phyloP scores from a whole-genome alignment of 2,329 filamentous ascomycete species.

The Aspergillus thermomutatus region DNA sequence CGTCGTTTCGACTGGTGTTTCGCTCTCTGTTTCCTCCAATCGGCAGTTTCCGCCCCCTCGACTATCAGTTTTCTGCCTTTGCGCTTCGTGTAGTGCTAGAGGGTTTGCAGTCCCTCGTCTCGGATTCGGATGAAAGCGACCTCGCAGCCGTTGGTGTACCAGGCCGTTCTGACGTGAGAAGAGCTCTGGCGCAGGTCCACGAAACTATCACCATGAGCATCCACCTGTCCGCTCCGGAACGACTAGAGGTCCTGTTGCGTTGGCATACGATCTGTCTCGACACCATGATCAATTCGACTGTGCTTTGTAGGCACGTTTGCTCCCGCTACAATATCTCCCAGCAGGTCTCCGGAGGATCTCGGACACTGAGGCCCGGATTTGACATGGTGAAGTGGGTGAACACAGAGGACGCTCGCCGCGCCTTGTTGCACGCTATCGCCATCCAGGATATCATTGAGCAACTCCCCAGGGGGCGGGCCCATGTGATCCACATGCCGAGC shows the following conservation, averaged over 20 bases:
- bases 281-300: constrained; percentile 39
- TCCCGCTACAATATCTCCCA: constrained; percentile 38
- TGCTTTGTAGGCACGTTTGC: constrained; percentile 40
- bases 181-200: constrained; percentile 40
- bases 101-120: constrained; percentile 43
- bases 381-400: constrained; percentile 40
- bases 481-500: constrained; percentile 46
- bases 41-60: constrained; percentile 25
- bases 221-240: constrained; percentile 35
- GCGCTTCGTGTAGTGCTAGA: constrained; percentile 43
- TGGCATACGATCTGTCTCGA: constrained; percentile 48
- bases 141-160: constrained; percentile 40
- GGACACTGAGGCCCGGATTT: constrained; percentile 25
- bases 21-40: constrained; percentile 37
- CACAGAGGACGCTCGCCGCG: constrained; percentile 39
- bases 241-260: constrained; percentile 40
- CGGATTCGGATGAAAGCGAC: constrained; percentile 39
- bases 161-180: constrained; percentile 35
- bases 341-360: constrained; percentile 35
- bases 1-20: constrained; percentile 41
- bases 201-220: constrained; percentile 37
- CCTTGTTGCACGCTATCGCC: constrained; percentile 43
- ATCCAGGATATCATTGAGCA: constrained; percentile 48
- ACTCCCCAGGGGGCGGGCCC: constrained; percentile 43
- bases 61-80: constrained; percentile 39